These are phyloP conservation scores for Marasmius tenuissimus DNA, from an alignment of 1,284 basidiomycete species.

Conservation along the genomic window DNA sequence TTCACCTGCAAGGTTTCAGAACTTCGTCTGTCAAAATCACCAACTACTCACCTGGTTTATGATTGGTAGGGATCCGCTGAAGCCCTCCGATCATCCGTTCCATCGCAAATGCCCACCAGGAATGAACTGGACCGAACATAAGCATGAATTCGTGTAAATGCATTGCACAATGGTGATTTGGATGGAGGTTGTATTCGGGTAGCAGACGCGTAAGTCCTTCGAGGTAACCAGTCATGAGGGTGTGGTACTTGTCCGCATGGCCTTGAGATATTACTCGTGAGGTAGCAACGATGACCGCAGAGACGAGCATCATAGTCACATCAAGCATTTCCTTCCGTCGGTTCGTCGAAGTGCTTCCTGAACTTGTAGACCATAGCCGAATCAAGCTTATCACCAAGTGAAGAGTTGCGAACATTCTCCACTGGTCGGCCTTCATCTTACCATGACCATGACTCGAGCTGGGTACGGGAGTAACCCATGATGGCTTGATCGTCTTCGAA, in stretches of 20 bases:
- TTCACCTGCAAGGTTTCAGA: background rate
- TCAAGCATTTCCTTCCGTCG: background rate
- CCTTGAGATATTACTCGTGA: background rate
- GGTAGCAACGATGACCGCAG: background rate
- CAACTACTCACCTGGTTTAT: conserved; percentile 17
- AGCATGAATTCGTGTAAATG: conserved; percentile 19
- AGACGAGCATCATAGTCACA: background rate
- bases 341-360: background rate
- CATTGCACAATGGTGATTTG: conserved; percentile 21
- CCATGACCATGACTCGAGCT: background rate
- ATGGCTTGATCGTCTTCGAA: background rate
- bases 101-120: conserved; percentile 28
- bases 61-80: conserved; percentile 22
- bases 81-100: conserved; percentile 21
- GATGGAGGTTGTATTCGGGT: conserved; percentile 8
- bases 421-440: background rate
- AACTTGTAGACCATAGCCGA: background rate
- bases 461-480: background rate
- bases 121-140: conserved; percentile 22
- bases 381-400: background rate
- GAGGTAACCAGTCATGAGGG: conserved; percentile 11
- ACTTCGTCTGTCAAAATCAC: background rate
- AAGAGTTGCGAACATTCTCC: background rate
- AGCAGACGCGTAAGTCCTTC: conserved; percentile 10
- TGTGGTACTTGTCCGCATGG: background rate